phyloP scores from a whole-genome alignment of 179 eudicot genomes.

The Amaranthus tricolor region DNA sequence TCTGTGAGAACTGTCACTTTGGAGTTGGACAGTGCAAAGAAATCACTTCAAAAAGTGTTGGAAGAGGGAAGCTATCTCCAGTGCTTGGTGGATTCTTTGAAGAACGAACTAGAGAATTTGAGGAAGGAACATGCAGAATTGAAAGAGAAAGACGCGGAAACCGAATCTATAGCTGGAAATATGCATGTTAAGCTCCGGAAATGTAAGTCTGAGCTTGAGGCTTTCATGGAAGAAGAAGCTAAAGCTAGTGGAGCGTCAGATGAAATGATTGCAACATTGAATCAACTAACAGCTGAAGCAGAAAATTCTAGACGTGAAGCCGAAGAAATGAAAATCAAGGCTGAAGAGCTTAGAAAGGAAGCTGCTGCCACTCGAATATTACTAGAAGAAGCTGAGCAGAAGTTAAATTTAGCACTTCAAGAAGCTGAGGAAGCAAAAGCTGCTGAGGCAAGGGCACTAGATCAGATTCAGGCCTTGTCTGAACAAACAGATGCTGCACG shows the following conservation, averaged over 20 bases:
- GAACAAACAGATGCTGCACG: constrained; percentile 69
- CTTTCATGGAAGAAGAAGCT: constrained; percentile 55
- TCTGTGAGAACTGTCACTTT: constrained; percentile 42
- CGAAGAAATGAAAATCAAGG: constrained; percentile 56
- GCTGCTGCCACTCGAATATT: constrained; percentile 45
- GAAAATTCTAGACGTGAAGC: constrained; percentile 57
- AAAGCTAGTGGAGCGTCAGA: constrained; percentile 55
- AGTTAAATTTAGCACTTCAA: constrained; percentile 45
- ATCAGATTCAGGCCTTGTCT: constrained; percentile 57
- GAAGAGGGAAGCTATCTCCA: constrained; percentile 55
- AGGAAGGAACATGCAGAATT: constrained; percentile 58
- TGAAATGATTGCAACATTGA: constrained; percentile 59
- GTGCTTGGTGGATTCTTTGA: constrained; percentile 50
- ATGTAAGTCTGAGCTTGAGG: constrained; percentile 77
- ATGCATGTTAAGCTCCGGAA: constrained; percentile 70
- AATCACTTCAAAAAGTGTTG: constrained; percentile 48
- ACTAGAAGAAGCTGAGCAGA: constrained; percentile 59
- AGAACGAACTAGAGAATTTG: constrained; percentile 56
- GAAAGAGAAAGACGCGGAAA: constrained; percentile 58
- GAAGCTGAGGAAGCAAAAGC: constrained; percentile 81
- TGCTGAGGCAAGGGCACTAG: constrained; percentile 64
- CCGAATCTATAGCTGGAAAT: constrained; percentile 69
- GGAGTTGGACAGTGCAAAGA: constrained; percentile 68
- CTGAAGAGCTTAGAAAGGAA: constrained; percentile 64
- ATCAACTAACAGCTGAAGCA: constrained; percentile 59